phyloP scores from a whole-genome alignment of 208 protist genomes.

The Acanthamoeba healyi region DNA sequence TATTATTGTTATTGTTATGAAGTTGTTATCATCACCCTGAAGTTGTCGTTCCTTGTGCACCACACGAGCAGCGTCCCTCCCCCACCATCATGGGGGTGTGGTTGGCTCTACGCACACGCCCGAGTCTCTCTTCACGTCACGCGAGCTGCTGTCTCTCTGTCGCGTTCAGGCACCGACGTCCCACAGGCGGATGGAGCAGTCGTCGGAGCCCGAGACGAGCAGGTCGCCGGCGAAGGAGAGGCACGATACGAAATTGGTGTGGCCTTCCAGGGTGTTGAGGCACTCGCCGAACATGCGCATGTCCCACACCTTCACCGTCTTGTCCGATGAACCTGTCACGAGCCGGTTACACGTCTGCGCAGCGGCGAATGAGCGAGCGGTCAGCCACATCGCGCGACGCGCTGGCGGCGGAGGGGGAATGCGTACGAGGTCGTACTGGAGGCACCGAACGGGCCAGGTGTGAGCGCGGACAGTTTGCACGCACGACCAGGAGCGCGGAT shows the following conservation, averaged over 20 bases:
- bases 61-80: too few relatives aligned
- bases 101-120: too few relatives aligned
- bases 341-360: background rate
- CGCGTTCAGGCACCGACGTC: background rate
- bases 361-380: background rate
- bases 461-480: background rate
- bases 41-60: too few relatives aligned
- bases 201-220: slow-evolving; percentile 42
- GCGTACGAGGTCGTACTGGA: slow-evolving; percentile 52
- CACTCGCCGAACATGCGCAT: slow-evolving; percentile 60
- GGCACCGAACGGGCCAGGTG: slow-evolving; percentile 63
- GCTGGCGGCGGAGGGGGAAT: too few relatives aligned
- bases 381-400: background rate
- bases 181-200: slow-evolving; percentile 47
- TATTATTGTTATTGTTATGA: too few relatives aligned
- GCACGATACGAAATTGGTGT: slow-evolving; percentile 67
- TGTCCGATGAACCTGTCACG: slow-evolving; percentile 36
- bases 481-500: background rate
- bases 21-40: too few relatives aligned
- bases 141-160: too few relatives aligned
- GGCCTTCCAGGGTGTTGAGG: slow-evolving; percentile 60
- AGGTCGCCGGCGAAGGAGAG: background rate
- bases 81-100: too few relatives aligned
- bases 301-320: slow-evolving; percentile 69
- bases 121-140: too few relatives aligned